These are phyloP conservation scores for Auxenochlorella protothecoides DNA, from an alignment of 139 green algal species.

Conservation along the genomic window DNA sequence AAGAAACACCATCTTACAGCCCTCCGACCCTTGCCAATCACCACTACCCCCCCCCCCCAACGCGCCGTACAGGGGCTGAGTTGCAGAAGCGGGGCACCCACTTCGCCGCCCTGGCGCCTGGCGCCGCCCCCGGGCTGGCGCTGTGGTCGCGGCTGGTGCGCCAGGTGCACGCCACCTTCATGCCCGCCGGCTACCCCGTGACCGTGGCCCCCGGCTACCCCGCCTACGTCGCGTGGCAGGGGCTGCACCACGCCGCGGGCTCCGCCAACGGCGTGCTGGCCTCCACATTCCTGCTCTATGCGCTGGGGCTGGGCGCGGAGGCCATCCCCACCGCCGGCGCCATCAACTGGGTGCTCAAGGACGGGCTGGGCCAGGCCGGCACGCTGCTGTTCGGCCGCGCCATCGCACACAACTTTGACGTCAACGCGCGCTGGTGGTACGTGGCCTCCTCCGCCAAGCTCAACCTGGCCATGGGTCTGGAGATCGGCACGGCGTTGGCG, in stretches of 20 bases:
- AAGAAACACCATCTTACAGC: too few species aligned
- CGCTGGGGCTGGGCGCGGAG: slow-evolving; percentile 49
- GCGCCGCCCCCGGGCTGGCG: too few species aligned
- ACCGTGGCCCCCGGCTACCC: slow-evolving; percentile 15
- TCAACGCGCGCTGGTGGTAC: slow-evolving; percentile 54
- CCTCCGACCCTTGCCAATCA: too few species aligned
- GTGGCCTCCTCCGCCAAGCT: slow-evolving; percentile 16
- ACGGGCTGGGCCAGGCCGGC: slow-evolving; percentile 58
- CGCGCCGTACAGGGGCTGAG: too few species aligned
- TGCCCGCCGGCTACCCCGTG: slow-evolving; percentile 21
- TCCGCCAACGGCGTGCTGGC: slow-evolving; percentile 40
- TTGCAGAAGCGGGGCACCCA: too few species aligned
- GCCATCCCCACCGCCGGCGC: slow-evolving; percentile 58
- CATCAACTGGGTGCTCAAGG: slow-evolving; percentile 66
- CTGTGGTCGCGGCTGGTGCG: background rate
- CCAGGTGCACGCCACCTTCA: slow-evolving; percentile 20
- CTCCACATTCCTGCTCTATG: slow-evolving; percentile 71
- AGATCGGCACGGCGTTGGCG: slow-evolving; percentile 47
- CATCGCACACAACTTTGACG: slow-evolving; percentile 64
- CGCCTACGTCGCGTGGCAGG: slow-evolving; percentile 26
- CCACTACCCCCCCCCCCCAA: too few species aligned
- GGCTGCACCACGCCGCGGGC: slow-evolving; percentile 13
- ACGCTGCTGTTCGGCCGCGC: slow-evolving; percentile 58
- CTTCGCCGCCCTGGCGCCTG: too few species aligned
- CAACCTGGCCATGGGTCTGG: slow-evolving; percentile 30